Evolutionary conservation across 192 early-diverging fungal species (phyloP).

Genomic region (Coemansia sp.): DNA sequence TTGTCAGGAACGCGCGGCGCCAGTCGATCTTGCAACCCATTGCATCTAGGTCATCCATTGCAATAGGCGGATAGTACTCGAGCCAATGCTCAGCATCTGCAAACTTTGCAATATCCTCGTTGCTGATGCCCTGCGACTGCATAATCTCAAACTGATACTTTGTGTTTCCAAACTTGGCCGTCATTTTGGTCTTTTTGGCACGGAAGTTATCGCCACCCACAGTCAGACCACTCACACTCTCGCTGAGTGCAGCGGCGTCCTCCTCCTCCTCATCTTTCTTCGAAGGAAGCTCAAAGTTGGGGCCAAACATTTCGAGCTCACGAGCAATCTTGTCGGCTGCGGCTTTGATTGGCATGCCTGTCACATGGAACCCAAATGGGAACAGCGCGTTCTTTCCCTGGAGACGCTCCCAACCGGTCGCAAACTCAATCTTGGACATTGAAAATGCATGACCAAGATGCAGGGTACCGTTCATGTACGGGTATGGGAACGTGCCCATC

Average conservation of each 20-base stretch:
- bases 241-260: constrained; percentile 39
- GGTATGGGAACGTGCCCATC: constrained; percentile 94
- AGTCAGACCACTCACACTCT: constrained; percentile 45
- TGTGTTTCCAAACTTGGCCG: constrained; percentile 76
- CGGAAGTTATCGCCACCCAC: constrained; percentile 46
- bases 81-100: constrained; percentile 90
- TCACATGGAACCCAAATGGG: constrained; percentile 97
- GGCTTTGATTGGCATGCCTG: constrained; percentile 99
- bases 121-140: constrained; percentile 80
- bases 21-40: constrained; percentile 87
- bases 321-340: constrained; percentile 52
- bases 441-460: constrained; percentile 98
- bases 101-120: constrained; percentile 90
- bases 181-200: constrained; percentile 76
- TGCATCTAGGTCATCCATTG: constrained; percentile 72
- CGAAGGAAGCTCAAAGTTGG: constrained; percentile 40
- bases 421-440: constrained; percentile 93
- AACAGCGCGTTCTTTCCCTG: constrained; percentile 90
- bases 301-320: constrained; percentile 55
- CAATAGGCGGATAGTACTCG: constrained; percentile 89
- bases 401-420: constrained; percentile 89
- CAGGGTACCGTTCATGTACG: constrained; percentile 93
- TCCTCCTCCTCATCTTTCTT: constrained; percentile 16
- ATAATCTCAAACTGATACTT: constrained; percentile 98
- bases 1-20: constrained; percentile 97